These are phyloP conservation scores for Notholithocarpus densiflorus DNA, from an alignment of 306 rosid species.

Conservation along the genomic window DNA sequence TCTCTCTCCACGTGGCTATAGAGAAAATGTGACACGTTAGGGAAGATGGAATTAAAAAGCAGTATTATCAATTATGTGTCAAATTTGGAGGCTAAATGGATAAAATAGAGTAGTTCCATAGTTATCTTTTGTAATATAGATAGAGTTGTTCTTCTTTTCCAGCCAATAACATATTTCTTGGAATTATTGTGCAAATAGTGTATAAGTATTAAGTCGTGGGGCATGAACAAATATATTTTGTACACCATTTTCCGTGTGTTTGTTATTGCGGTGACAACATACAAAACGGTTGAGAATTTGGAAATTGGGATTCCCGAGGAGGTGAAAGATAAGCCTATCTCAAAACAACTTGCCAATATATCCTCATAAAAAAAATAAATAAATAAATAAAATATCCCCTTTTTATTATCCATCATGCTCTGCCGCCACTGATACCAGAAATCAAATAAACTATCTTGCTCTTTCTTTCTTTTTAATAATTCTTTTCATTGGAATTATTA, in stretches of 20 bases:
- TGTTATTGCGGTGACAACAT: background rate
- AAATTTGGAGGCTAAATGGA: background rate
- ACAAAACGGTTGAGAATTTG: background rate
- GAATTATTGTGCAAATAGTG: background rate
- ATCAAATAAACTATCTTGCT: background rate
- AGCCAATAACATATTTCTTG: background rate
- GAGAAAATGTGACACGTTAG: background rate
- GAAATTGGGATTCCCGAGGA: conserved; percentile 25
- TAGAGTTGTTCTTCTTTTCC: background rate
- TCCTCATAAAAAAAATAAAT: background rate
- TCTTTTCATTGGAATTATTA: no score
- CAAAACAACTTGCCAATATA: conserved; percentile 10
- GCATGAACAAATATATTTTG: background rate
- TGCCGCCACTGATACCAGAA: background rate
- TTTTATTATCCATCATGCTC: background rate
- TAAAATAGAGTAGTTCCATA: background rate
- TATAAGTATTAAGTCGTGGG: background rate
- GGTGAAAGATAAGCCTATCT: conserved; percentile 26
- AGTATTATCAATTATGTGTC: conserved; percentile 7
- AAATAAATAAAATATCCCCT: background rate
- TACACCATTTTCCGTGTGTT: background rate
- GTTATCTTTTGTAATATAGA: background rate
- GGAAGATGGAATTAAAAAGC: background rate
- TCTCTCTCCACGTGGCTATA: background rate
- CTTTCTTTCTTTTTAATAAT: background rate